These are phyloP conservation scores for Fraxinus sp. DNA, from an alignment of 305 asterid genomes.

Conservation along the genomic window DNA sequence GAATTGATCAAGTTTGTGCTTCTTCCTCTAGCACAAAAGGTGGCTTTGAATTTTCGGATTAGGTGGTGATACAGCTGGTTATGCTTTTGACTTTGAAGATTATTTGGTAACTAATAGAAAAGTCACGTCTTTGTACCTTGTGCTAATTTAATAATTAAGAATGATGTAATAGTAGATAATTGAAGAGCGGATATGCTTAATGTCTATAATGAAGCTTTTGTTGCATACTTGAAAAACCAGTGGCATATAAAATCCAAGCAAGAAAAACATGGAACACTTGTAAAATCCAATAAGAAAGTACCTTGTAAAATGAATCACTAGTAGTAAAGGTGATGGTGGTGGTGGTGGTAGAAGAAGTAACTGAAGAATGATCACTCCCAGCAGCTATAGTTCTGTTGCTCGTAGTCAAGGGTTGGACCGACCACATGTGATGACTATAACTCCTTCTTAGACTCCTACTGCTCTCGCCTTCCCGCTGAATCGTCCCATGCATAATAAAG, in stretches of 20 bases:
- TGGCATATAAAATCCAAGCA: background rate
- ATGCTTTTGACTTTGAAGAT: background rate
- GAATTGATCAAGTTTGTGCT: background rate
- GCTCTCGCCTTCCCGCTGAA: constrained; percentile 38
- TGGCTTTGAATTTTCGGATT: background rate
- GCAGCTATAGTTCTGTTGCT: constrained; percentile 39
- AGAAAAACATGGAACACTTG: background rate
- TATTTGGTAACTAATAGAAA: background rate
- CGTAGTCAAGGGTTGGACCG: constrained; percentile 36
- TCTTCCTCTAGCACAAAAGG: background rate
- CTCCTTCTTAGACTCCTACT: constrained; percentile 23
- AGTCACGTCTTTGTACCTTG: background rate
- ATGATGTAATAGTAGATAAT: background rate
- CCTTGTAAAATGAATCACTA: constrained; percentile 67
- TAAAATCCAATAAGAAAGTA: constrained; percentile 36
- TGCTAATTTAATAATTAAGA: background rate
- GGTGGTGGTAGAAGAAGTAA: constrained; percentile 25
- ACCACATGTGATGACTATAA: constrained; percentile 49
- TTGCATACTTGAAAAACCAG: background rate
- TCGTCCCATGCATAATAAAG: constrained; percentile 56
- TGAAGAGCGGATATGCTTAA: background rate
- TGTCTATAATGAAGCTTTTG: background rate
- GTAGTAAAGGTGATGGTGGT: constrained; percentile 14
- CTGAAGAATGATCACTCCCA: constrained; percentile 24
- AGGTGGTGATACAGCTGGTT: background rate